Conservation (phyloP, 2,329 filamentous ascomycete genomes). For the Gyromitra esculenta region DNA sequence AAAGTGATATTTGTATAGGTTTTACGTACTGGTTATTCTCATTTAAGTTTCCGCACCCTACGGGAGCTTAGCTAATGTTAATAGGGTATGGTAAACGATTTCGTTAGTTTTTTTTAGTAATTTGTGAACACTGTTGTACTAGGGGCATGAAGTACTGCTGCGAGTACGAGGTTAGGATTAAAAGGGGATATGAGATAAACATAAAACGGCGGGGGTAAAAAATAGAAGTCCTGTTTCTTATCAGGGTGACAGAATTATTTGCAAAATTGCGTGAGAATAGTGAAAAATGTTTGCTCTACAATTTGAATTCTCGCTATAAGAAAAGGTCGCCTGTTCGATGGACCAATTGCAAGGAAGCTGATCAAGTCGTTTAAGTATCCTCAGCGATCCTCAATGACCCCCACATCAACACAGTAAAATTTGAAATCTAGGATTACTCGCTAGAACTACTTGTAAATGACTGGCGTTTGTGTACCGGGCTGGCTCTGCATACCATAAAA, state of each 20-base stretch:
- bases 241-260: conserved; percentile 7
- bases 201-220: not conserved
- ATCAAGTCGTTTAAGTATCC: too few species aligned
- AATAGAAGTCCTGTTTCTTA: conserved; percentile 16
- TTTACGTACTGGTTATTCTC: too few species aligned
- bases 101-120: not conserved
- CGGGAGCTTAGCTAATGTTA: conserved; percentile 1
- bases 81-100: not conserved
- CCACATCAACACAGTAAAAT: too few species aligned
- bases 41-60: not conserved
- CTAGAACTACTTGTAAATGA: too few species aligned
- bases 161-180: not conserved
- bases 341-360: not conserved
- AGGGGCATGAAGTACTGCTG: not conserved
- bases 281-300: not conserved
- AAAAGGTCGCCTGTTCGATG: not conserved
- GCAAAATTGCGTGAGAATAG: conserved; percentile 16
- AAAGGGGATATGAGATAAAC: conserved; percentile 9
- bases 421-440: too few species aligned
- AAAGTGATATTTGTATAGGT: too few species aligned
- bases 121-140: not conserved
- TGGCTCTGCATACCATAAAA: too few species aligned
- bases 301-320: not conserved
- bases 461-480: too few species aligned
- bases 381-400: too few species aligned